Base-by-base conservation (phyloP, 202 grass and related monocot species). In the Panicum virgatum region DNA sequence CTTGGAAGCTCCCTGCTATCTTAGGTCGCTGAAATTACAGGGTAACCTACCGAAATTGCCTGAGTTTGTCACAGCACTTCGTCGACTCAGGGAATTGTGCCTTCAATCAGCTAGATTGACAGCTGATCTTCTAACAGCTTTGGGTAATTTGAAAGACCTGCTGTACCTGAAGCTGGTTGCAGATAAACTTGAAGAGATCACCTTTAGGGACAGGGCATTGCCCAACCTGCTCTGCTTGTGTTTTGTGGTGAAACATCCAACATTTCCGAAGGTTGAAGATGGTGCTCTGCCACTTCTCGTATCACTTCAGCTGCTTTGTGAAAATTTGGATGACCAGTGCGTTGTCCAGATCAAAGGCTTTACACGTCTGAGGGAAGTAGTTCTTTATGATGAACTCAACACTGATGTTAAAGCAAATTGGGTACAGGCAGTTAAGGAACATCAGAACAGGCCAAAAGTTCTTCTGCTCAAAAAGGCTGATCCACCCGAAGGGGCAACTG, bases 81-180 rank as follows among this genome's bases (percentile, higher is more conserved):
- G 62, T 38, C 30, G 62, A 65, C 62, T 65, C 32, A 65, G 30
- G 32, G 62, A 65, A 65, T 36, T 65, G 32, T 65, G 62, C 62
- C 62, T 65, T 65, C 32, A 38, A 19, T 65, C 62, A 65, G 12
- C 62, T 38, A 65, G 32, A 37, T 5, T 65, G 16, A 65, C 62
- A 65, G 62, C 32, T 65, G 62, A 65, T n/a, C 62, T 65, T n/a
- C 62, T 65, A 19, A 38, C 32, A 65, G 62, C 62, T 65, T 65
- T 66, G 62, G 1, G 34, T 39, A 37, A 66, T 66, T 40, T 66
- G 62, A 66, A 66, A 40, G 19, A 66, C 9, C 62, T 66, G 36
- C 19, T 38, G 34, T 65, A 65, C 32, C 62, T 65, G 8, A 65
- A 65, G 4, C 18, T 65, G 62, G n/a, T 38, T 65, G 62, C 62